A percentile compares a stretch with the other conserved stretches of the same genome.
These are phyloP conservation scores for Escallonia rubra DNA, from an alignment of 129 eudicot genomes.

Conservation along the genomic window DNA sequence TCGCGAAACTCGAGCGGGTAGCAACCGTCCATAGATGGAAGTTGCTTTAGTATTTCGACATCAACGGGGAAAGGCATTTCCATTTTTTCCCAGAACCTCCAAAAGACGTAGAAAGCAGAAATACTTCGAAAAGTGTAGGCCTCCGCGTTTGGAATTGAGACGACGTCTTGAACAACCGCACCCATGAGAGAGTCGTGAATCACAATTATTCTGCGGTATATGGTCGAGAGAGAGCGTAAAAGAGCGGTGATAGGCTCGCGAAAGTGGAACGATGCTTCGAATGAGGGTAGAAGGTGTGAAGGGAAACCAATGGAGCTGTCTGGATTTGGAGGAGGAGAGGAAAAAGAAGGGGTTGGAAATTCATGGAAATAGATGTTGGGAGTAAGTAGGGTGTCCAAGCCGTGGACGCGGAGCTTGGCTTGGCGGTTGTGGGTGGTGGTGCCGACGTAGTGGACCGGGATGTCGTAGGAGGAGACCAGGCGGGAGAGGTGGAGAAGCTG, in stretches of 20 bases:
- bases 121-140: constrained; percentile 26
- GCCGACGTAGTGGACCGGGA: constrained; percentile 61
- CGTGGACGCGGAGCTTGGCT: constrained; percentile 27
- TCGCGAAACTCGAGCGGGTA: constrained; percentile 23
- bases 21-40: constrained; percentile 15
- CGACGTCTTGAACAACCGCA: constrained; percentile 40
- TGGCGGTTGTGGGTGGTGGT: constrained; percentile 29
- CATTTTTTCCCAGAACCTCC: background rate
- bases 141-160: constrained; percentile 37
- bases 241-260: constrained; percentile 28
- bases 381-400: constrained; percentile 21
- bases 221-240: constrained; percentile 11
- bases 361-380: constrained; percentile 63
- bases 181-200: constrained; percentile 40
- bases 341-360: constrained; percentile 34
- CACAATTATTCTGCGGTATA: constrained; percentile 19
- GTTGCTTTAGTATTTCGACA: background rate
- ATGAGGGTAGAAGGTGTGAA: constrained; percentile 41
- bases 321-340: constrained; percentile 46
- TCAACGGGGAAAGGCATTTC: constrained; percentile 23
- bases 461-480: constrained; percentile 51
- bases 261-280: constrained; percentile 33
- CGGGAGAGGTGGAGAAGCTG: constrained; percentile 77
- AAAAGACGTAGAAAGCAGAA: constrained; percentile 17
- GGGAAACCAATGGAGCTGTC: constrained; percentile 37